phyloP scores from a whole-genome alignment of 2,329 filamentous ascomycete genomes.

The Ascomycota sp. region DNA sequence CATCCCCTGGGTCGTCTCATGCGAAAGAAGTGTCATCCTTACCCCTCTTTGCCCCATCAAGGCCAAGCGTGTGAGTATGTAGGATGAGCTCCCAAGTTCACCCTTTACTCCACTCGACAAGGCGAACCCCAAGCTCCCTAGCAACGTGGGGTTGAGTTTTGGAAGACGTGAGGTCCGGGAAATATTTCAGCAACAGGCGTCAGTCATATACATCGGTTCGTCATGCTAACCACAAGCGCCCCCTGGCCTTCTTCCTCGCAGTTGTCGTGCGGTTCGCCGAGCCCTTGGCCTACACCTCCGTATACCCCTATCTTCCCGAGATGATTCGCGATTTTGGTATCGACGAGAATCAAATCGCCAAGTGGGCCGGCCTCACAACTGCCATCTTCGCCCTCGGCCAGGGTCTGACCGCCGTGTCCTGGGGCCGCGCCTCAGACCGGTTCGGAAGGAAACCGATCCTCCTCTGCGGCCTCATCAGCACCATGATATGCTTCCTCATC shows the following conservation, averaged over 20 bases:
- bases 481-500: constrained; percentile 60
- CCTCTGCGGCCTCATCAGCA: constrained; percentile 50
- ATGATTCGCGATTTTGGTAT: constrained; percentile 70
- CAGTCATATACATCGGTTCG: no score
- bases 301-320: constrained; percentile 52
- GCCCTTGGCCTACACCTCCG: constrained; percentile 50
- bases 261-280: constrained; percentile 64
- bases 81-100: no score
- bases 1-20: no score
- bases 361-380: constrained; percentile 60
- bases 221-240: no score
- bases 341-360: constrained; percentile 48
- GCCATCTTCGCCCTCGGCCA: constrained; percentile 55
- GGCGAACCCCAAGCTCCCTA: no score
- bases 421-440: constrained; percentile 58
- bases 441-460: constrained; percentile 72
- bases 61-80: no score
- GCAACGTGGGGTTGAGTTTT: no score
- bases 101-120: no score
- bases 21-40: no score
- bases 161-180: no score
- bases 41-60: no score
- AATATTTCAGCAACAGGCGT: no score
- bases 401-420: constrained; percentile 49
- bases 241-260: constrained; percentile 12